A percentile compares a stretch with the other conserved stretches of the same genome.
phyloP scores from a whole-genome alignment of 179 eudicot genomes.

The Amaranthus tricolor region DNA sequence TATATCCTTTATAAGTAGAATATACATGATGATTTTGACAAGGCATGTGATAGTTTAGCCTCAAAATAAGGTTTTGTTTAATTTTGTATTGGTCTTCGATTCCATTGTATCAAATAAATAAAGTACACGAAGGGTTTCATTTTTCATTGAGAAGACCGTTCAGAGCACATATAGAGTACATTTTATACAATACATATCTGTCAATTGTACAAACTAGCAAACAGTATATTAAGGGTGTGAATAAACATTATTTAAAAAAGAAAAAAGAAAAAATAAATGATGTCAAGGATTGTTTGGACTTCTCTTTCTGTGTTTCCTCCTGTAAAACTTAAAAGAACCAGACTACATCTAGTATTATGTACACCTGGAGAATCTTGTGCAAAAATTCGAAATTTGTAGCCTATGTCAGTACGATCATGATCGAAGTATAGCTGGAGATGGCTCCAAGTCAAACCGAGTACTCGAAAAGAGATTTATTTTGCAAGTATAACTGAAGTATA shows the following conservation, averaged over 20 bases:
- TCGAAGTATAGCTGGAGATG: background rate
- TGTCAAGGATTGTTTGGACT: background rate
- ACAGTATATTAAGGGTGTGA: background rate
- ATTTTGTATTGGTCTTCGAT: background rate
- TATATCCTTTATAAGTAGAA: too few relatives aligned
- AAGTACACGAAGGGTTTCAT: background rate
- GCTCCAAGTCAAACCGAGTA: background rate
- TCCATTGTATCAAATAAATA: background rate
- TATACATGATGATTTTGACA: too few relatives aligned
- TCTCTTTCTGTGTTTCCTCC: constrained; percentile 8
- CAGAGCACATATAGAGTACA: too few relatives aligned
- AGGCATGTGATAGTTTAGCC: too few relatives aligned
- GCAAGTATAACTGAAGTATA: background rate
- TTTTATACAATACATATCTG: background rate
- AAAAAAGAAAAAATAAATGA: background rate
- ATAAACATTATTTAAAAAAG: background rate
- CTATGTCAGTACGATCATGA: background rate
- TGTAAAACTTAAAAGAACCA: background rate
- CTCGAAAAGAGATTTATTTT: background rate
- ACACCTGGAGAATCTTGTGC: constrained; percentile 12
- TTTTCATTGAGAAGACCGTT: background rate
- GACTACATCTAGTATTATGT: constrained; percentile 14
- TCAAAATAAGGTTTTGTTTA: too few relatives aligned
- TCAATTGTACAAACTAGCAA: constrained; percentile 7
- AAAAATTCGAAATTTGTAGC: constrained; percentile 6